Conservation (phyloP, 2,329 filamentous ascomycete species). For the Ramularia collo-cygni region DNA sequence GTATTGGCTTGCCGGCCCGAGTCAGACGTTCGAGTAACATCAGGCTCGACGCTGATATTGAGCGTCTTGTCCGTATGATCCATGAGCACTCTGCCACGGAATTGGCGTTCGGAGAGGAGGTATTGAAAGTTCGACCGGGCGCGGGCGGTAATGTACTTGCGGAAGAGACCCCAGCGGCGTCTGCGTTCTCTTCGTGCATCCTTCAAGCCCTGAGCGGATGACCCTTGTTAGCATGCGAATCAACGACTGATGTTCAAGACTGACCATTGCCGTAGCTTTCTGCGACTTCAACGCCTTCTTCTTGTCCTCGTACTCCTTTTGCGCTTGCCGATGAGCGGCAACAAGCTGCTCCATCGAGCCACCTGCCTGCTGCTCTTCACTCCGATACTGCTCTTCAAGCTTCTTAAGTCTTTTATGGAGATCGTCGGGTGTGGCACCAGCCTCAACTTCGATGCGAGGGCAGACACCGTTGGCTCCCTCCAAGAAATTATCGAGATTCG, state of each 20-base stretch:
- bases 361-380: slow-evolving; percentile 1
- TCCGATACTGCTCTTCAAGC: slow-evolving; percentile 3
- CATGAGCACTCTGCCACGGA: slow-evolving; percentile 72
- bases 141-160: slow-evolving; percentile 75
- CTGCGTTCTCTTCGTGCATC: slow-evolving; percentile 62
- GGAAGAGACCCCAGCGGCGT: slow-evolving; percentile 72
- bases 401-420: slow-evolving; percentile 14
- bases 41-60: slow-evolving; percentile 65
- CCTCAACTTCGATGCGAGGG: slow-evolving; percentile 22
- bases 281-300: slow-evolving; percentile 7
- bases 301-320: slow-evolving; percentile 18
- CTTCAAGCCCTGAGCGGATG: slow-evolving; percentile 41
- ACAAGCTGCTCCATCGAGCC: slow-evolving; percentile 2
- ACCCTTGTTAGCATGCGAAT: slow-evolving; percentile 13
- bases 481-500: slow-evolving; percentile 21
- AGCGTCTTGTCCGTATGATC: slow-evolving; percentile 70
- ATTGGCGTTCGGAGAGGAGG: slow-evolving; percentile 80
- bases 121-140: slow-evolving; percentile 83
- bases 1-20: slow-evolving; percentile 81
- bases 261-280: not conserved
- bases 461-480: slow-evolving; percentile 18
- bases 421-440: slow-evolving; percentile 28
- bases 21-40: slow-evolving; percentile 60
- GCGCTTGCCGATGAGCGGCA: slow-evolving; percentile 4
- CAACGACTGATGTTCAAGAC: not conserved